Evolutionary conservation across 1,139 yeast species (phyloP), one percentile per base, ranked within the genome.

Genomic region (Suhomyces bribrorum): DNA sequence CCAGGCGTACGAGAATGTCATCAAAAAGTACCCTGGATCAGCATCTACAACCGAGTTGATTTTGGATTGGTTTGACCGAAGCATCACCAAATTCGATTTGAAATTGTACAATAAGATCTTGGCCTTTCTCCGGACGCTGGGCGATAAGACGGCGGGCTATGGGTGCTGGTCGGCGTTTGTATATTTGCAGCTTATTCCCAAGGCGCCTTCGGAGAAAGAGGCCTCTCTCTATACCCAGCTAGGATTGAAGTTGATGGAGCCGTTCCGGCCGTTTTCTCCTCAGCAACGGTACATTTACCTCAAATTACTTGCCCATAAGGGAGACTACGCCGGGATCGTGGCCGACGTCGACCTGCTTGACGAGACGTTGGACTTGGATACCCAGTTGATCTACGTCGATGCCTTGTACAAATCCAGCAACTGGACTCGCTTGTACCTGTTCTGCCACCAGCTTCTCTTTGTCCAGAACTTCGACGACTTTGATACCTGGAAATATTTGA

Each of bases 241-340:
- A 32, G 92, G 86, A 0, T 49, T 66, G 37, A 75, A 80, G 45
- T 52, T 82, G 44, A 55, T 81, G 11, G 81, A 77, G 25, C 50
- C 34, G 2, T 32, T 40, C 12, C 15, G 26, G 8, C 44, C 44
- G 5, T 40, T 34, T 18, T 24, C 31, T n/a, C 74, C 83, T 9
- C 89, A 84, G 46, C 89, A 86, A 44, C 62, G 73, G 3, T 86
- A 59, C 47, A 74, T 86, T 1, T 66, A 72, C 36, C 78, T 75
- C 0, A 61, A 71, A 41, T 64, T 84, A 6, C 54, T 78, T 36
- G 52, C 62, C 20, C 49, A 65, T 14, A 62, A 61, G 37, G 64
- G 61, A 1, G 51, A 66, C 5, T 40, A 49, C 20, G 58, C 55
- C 0, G 59, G 62, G 15, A 61, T 74, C 9, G 56, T 63, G 7